Percentiles rank a stretch among this genome's conserved stretches.
phyloP scores from a whole-genome alignment of 2,329 filamentous ascomycete species.

The Xylariaceae sp. region DNA sequence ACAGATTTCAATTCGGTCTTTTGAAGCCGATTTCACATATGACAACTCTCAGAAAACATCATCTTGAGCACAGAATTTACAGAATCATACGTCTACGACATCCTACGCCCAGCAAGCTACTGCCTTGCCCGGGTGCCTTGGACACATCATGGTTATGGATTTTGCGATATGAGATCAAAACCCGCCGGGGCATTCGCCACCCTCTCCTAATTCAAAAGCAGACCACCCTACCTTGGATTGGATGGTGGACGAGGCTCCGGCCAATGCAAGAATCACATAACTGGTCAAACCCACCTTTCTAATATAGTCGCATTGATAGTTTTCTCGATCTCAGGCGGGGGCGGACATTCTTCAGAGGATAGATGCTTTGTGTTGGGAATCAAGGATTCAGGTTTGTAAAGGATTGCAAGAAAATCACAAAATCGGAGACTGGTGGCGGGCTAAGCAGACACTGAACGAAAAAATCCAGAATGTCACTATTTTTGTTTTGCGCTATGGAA shows the following conservation, averaged over 20 bases:
- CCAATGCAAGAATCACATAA: conserved; percentile 25
- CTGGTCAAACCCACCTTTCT: conserved; percentile 27
- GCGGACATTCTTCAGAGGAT: conserved; percentile 36
- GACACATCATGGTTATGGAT: conserved; percentile 65
- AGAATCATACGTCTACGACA: conserved; percentile 58
- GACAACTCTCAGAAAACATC: conserved; percentile 51
- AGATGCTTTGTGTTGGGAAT: conserved; percentile 36
- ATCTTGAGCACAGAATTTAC: conserved; percentile 56
- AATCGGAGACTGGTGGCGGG: conserved; percentile 16
- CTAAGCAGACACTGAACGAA: conserved; percentile 11
- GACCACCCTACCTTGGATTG: conserved; percentile 23
- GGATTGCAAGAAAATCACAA: conserved; percentile 22
- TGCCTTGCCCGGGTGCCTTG: conserved; percentile 56
- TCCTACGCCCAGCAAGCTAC: conserved; percentile 57
- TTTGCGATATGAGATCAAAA: conserved; percentile 53
- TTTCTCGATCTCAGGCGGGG: conserved; percentile 32
- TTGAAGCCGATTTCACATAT: conserved; percentile 46
- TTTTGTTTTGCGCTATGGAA: conserved; percentile 32
- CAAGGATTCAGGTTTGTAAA: conserved; percentile 35
- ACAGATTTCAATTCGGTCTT: conserved; percentile 37
- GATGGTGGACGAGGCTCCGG: conserved; percentile 23
- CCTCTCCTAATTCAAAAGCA: conserved; percentile 22
- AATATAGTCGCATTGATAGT: conserved; percentile 36
- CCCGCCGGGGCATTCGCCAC: conserved; percentile 24
- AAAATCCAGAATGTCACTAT: conserved; percentile 26